These are phyloP conservation scores for Tuber borchii DNA, from an alignment of 495 filamentous ascomycete species.

Conservation along the genomic window DNA sequence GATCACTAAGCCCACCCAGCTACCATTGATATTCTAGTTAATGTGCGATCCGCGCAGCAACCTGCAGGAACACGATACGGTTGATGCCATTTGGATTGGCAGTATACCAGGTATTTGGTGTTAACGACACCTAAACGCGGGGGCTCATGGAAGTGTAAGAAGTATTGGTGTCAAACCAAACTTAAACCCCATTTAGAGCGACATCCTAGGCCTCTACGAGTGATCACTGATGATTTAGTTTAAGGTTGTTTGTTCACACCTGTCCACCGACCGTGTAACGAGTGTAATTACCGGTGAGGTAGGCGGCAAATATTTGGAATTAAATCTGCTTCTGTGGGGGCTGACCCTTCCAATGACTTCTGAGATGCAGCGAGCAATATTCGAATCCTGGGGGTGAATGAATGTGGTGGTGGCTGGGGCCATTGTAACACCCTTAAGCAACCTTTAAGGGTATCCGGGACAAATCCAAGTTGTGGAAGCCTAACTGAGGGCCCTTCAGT, in stretches of 20 bases:
- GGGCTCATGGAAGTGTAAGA: neutral
- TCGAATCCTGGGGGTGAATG: neutral
- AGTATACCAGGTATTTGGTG: neutral
- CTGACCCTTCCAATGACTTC: neutral
- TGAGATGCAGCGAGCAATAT: neutral
- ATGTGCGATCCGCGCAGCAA: neutral
- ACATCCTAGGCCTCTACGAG: neutral
- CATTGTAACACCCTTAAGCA: neutral
- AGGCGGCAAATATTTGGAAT: neutral
- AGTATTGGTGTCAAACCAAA: neutral
- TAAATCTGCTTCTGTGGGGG: neutral
- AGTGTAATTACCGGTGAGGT: neutral
- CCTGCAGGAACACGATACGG: neutral
- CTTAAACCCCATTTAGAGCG: neutral
- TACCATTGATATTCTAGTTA: neutral
- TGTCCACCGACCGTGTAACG: neutral
- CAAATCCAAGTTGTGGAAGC: neutral
- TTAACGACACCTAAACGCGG: neutral
- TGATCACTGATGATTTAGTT: neutral
- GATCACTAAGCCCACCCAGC: neutral
- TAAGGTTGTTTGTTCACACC: neutral
- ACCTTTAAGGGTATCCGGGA: neutral
- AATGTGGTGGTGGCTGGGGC: neutral
- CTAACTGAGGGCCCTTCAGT: neutral
- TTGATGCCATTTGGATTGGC: conserved; percentile 1